Percentiles rank a stretch among this genome's conserved stretches.
Evolutionary conservation across 257 asterid genomes (phyloP).

Genomic region (Henckelia pumila): DNA sequence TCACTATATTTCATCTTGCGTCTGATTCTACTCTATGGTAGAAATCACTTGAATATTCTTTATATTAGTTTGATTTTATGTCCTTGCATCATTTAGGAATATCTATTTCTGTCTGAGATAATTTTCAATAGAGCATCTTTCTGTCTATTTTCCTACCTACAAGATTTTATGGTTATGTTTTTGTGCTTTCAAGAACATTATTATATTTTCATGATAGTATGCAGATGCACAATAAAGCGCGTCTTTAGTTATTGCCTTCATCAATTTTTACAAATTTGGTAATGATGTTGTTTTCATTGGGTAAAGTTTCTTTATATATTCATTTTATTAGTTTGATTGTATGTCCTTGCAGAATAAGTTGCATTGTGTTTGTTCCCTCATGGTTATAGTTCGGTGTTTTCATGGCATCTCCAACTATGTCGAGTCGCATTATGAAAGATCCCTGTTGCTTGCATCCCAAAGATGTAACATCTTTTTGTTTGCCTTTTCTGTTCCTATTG

Average conservation of each 20-base stretch:
- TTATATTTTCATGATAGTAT: conserved; percentile 3
- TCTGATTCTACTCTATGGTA: neutral
- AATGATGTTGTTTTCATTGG: neutral
- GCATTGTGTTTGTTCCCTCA: too few relatives aligned
- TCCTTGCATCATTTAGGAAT: neutral
- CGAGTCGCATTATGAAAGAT: too few relatives aligned
- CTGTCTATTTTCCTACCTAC: neutral
- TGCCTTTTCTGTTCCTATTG: too few relatives aligned
- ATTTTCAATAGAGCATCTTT: neutral
- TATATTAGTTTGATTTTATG: neutral
- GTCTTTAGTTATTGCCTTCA: neutral
- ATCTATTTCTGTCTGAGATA: neutral
- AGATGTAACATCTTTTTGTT: too few relatives aligned
- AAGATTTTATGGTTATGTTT: neutral
- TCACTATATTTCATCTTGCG: too few relatives aligned
- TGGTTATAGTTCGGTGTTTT: too few relatives aligned
- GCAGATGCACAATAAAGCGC: conserved; percentile 7
- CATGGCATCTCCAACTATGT: too few relatives aligned
- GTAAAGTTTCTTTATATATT: too few relatives aligned
- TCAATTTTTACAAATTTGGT: neutral
- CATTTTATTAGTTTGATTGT: too few relatives aligned
- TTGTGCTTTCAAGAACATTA: conserved; percentile 3
- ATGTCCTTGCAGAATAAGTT: too few relatives aligned
- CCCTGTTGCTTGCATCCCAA: too few relatives aligned
- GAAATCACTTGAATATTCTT: conserved; percentile 1